phyloP scores from a whole-genome alignment of 257 asterid genomes.

The Lavandula angustifolia region DNA sequence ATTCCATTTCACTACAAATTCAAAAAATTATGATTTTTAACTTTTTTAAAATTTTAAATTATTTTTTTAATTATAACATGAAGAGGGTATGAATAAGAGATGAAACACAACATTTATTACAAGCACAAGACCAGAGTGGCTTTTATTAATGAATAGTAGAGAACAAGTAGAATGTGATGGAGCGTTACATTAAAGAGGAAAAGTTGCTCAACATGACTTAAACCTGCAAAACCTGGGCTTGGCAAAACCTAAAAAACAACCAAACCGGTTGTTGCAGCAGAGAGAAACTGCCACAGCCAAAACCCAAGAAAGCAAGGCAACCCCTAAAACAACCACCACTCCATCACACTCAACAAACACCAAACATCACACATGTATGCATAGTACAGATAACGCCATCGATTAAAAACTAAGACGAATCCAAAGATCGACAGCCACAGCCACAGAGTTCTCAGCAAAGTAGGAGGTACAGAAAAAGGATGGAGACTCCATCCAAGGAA shows the following conservation, averaged over 20 bases:
- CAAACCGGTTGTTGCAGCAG: constrained; percentile 55
- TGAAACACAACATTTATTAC: not conserved
- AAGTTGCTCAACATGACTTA: constrained; percentile 40
- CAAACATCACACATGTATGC: constrained; percentile 23
- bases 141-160: constrained; percentile 38
- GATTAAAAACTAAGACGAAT: constrained; percentile 12
- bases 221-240: constrained; percentile 70
- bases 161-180: not conserved
- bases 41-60: too few relatives aligned
- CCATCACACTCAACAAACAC: constrained; percentile 30
- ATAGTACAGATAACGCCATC: constrained; percentile 20
- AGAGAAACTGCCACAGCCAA: constrained; percentile 58
- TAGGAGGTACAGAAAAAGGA: constrained; percentile 37
- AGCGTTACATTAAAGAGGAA: constrained; percentile 31
- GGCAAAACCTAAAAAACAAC: constrained; percentile 52
- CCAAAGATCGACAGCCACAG: constrained; percentile 44
- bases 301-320: constrained; percentile 53
- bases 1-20: too few relatives aligned
- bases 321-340: constrained; percentile 33
- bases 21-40: too few relatives aligned
- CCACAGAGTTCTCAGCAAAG: constrained; percentile 43
- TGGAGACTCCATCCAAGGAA: constrained; percentile 41
- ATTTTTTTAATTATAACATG: too few relatives aligned
- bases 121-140: not conserved
- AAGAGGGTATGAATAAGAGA: too few relatives aligned